Evolutionary conservation across 2,329 filamentous ascomycete species (phyloP).

Genomic region (Alternaria sp.): DNA sequence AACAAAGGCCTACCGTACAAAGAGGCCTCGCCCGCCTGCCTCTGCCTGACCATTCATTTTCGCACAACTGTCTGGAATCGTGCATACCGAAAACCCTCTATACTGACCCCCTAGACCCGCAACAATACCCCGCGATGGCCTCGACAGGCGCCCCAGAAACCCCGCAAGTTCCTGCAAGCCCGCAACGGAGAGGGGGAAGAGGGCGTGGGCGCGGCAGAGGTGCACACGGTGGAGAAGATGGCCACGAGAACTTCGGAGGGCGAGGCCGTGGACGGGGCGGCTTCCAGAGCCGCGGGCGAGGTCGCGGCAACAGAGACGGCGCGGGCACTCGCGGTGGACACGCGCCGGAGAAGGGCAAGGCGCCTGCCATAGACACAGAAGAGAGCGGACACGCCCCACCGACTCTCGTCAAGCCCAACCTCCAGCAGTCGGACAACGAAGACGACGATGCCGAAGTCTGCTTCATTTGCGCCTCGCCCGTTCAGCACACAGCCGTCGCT

Average conservation of each 20-base stretch:
- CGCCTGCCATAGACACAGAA: slow-evolving; percentile 16
- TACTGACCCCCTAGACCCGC: slow-evolving; percentile 1
- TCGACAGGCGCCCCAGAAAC: slow-evolving; percentile 31
- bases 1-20: slow-evolving; percentile 19
- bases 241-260: slow-evolving; percentile 22
- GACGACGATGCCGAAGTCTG: slow-evolving; percentile 73
- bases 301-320: slow-evolving; percentile 42
- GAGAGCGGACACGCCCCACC: slow-evolving; percentile 7
- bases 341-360: slow-evolving; percentile 38
- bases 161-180: slow-evolving; percentile 32
- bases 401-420: slow-evolving; percentile 4
- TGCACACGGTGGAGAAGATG: slow-evolving; percentile 25
- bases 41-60: neutral
- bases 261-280: slow-evolving; percentile 47
- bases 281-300: slow-evolving; percentile 38
- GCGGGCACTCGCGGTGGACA: slow-evolving; percentile 34
- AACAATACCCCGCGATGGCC: slow-evolving; percentile 42
- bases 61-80: neutral
- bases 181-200: slow-evolving; percentile 37
- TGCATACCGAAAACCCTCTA: neutral
- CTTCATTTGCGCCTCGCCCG: slow-evolving; percentile 94
- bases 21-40: slow-evolving; percentile 25
- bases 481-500: slow-evolving; percentile 85
- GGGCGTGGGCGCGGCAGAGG: slow-evolving; percentile 42
- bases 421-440: slow-evolving; percentile 23